Conservation (phyloP, 306 rosid species). For the Medicago ruthenica region DNA sequence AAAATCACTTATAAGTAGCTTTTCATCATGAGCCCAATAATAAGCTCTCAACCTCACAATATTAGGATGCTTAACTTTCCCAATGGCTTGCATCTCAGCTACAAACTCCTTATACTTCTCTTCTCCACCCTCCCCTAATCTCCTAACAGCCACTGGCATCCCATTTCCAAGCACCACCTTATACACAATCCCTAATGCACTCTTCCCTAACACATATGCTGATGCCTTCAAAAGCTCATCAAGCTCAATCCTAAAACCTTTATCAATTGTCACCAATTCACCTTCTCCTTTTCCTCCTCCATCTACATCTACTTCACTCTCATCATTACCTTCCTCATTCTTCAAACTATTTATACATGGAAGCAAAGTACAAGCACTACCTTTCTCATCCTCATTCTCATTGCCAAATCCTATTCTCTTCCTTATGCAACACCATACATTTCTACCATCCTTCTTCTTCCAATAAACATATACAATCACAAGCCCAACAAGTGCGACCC, state of each 20-base stretch:
- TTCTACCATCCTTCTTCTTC: conserved; percentile 73
- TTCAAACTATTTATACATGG: conserved; percentile 61
- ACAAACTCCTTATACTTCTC: conserved; percentile 91
- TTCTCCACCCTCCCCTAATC: conserved; percentile 95
- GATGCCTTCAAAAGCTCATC: conserved; percentile 94
- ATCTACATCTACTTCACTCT: conserved; percentile 61
- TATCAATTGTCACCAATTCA: conserved; percentile 80
- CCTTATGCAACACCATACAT: conserved; percentile 77
- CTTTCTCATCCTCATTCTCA: conserved; percentile 45
- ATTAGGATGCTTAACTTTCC: conserved; percentile 90
- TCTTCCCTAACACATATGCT: conserved; percentile 96
- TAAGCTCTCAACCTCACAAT: conserved; percentile 85
- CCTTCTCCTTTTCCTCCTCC: conserved; percentile 57
- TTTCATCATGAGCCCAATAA: conserved; percentile 97
- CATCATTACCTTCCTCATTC: conserved; percentile 35
- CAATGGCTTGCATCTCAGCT: conserved; percentile 85
- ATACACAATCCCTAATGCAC: conserved; percentile 94
- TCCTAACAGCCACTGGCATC: conserved; percentile 92
- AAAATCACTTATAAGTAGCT: conserved; percentile 93
- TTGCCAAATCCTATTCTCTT: conserved; percentile 62
- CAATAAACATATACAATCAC: conserved; percentile 80
- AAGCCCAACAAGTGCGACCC: conserved; percentile 70
- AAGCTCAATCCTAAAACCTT: conserved; percentile 81
- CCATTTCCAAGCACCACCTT: conserved; percentile 96
- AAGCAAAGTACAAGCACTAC: conserved; percentile 45